A percentile compares a stretch with the other conserved stretches of the same genome.
Conservation (phyloP, 1,139 yeast genomes). For the Nakaseomyces nivariensis region DNA sequence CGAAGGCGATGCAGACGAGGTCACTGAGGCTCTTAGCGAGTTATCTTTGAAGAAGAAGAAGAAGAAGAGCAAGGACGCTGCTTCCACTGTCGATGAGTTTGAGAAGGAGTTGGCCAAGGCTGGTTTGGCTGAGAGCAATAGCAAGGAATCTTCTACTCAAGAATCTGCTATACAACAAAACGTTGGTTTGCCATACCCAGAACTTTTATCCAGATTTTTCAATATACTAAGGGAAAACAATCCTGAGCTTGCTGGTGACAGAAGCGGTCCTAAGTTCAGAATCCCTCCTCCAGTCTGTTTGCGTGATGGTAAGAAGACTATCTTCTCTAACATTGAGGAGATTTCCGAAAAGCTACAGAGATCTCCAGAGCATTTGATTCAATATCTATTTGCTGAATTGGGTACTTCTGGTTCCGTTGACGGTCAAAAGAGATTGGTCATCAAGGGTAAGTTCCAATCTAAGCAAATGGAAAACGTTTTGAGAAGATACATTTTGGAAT, state of each 20-base stretch:
- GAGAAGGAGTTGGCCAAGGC: constrained; percentile 88
- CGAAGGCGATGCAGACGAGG: constrained; percentile 40
- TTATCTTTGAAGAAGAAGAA: constrained; percentile 76
- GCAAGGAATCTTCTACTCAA: constrained; percentile 29
- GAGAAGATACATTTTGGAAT: constrained; percentile 92
- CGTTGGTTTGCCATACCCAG: constrained; percentile 67
- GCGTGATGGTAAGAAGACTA: constrained; percentile 97
- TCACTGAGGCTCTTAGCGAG: constrained; percentile 60
- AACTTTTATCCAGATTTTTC: constrained; percentile 75
- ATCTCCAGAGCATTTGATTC: constrained; percentile 94
- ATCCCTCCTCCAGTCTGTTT: constrained; percentile 96
- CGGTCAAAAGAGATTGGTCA: constrained; percentile 91
- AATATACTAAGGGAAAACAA: constrained; percentile 78
- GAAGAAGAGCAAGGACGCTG: constrained; percentile 49
- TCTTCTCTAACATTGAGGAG: constrained; percentile 92
- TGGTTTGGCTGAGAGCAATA: constrained; percentile 44
- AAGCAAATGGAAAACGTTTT: constrained; percentile 94
- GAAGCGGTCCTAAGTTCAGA: constrained; percentile 85
- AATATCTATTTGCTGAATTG: constrained; percentile 93
- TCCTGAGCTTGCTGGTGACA: constrained; percentile 97
- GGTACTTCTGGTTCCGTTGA: constrained; percentile 99
- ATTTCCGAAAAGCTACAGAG: constrained; percentile 91
- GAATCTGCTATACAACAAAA: constrained; percentile 30
- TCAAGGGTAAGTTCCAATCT: constrained; percentile 97
- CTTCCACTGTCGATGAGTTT: constrained; percentile 46